These are phyloP conservation scores for Nyctanthes arbortristis DNA, from an alignment of 257 asterid genomes.

Conservation along the genomic window DNA sequence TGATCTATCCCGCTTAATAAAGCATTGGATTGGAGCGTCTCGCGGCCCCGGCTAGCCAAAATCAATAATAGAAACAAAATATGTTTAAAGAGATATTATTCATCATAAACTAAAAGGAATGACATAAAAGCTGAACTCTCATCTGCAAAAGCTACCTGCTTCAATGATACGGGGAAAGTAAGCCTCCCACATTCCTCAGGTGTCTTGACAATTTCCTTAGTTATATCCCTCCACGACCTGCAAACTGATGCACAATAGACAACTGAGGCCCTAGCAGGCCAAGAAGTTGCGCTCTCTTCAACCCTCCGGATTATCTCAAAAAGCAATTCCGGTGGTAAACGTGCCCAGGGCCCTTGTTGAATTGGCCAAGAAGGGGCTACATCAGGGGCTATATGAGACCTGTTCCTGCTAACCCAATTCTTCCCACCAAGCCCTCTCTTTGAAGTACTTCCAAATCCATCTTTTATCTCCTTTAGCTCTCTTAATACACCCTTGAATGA, in stretches of 20 bases:
- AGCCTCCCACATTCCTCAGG: constrained; percentile 95
- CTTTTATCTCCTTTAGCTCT: constrained; percentile 34
- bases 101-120: background rate
- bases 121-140: constrained; percentile 1
- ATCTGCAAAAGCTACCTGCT: constrained; percentile 57
- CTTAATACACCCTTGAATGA: constrained; percentile 31
- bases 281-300: constrained; percentile 84
- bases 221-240: constrained; percentile 86
- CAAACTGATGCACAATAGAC: constrained; percentile 91
- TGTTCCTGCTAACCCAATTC: constrained; percentile 46
- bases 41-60: constrained; percentile 84
- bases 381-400: constrained; percentile 73
- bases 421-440: constrained; percentile 29
- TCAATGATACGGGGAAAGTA: constrained; percentile 85
- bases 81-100: background rate
- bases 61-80: background rate
- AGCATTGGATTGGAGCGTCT: constrained; percentile 85
- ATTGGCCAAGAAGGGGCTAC: constrained; percentile 49
- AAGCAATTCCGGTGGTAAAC: constrained; percentile 84
- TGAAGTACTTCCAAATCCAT: constrained; percentile 32
- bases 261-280: constrained; percentile 86
- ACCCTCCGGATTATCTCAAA: constrained; percentile 82
- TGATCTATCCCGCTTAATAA: constrained; percentile 79
- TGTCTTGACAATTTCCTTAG: constrained; percentile 91
- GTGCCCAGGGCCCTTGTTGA: constrained; percentile 93